Evolutionary conservation across 2,329 filamentous ascomycete genomes (phyloP).

Genomic region (Colletotrichum tamarilloi): DNA sequence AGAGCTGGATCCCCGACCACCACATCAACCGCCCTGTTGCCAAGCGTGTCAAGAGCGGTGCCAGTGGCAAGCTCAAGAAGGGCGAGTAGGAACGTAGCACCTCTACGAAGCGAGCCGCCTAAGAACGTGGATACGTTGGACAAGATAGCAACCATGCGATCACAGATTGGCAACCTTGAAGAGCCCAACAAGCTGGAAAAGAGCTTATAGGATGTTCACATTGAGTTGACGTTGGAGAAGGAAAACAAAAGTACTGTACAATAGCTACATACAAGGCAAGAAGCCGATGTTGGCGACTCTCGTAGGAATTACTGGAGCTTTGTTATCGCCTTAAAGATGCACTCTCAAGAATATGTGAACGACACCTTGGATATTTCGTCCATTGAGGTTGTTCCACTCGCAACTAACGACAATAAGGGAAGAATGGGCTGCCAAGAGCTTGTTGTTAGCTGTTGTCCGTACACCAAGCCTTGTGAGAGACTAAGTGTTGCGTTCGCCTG

Average conservation of each 20-base stretch:
- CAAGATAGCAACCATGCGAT: background rate
- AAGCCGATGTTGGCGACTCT: background rate
- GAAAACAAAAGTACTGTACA: slow-evolving; percentile 25
- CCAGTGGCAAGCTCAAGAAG: slow-evolving; percentile 53
- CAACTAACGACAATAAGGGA: background rate
- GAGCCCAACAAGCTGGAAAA: background rate
- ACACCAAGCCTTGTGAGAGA: background rate
- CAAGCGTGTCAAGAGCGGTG: slow-evolving; percentile 71
- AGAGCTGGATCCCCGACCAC: slow-evolving; percentile 91
- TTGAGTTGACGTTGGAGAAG: background rate
- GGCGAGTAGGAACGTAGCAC: slow-evolving; percentile 25
- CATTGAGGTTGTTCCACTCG: too few species aligned
- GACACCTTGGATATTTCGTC: background rate
- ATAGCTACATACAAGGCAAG: slow-evolving; percentile 21
- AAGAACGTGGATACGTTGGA: slow-evolving; percentile 21
- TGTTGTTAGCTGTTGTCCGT: background rate
- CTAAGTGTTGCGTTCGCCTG: background rate
- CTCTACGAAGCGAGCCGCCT: background rate
- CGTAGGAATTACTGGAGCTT: background rate
- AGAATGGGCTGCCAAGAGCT: background rate
- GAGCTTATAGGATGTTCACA: background rate
- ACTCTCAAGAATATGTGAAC: background rate
- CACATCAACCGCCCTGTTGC: slow-evolving; percentile 89
- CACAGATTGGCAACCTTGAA: background rate
- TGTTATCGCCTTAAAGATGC: background rate